Percentiles rank a stretch among this genome's conserved stretches.
These are phyloP conservation scores for Sporothrix inflata DNA, from an alignment of 2,329 filamentous ascomycete genomes.

Conservation along the genomic window DNA sequence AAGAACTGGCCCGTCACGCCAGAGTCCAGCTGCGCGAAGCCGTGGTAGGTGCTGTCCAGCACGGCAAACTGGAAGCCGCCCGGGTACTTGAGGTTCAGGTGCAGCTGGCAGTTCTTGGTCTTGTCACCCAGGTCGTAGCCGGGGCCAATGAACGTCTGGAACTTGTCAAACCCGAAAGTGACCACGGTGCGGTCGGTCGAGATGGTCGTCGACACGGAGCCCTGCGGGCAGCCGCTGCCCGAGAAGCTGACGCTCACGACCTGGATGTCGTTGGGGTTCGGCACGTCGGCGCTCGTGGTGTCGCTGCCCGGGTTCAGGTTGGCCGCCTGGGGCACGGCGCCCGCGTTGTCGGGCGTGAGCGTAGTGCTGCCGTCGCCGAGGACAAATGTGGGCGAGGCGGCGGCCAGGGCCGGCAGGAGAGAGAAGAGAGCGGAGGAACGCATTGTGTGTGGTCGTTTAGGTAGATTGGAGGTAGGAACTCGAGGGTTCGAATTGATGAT, in stretches of 20 bases:
- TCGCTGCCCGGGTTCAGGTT: constrained; percentile 33
- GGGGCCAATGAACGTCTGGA: constrained; percentile 54
- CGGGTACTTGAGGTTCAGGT: constrained; percentile 51
- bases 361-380: constrained; percentile 35
- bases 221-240: constrained; percentile 51
- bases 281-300: constrained; percentile 39
- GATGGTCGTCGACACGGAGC: constrained; percentile 43
- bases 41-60: constrained; percentile 54
- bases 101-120: constrained; percentile 54
- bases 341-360: not conserved
- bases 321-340: not conserved
- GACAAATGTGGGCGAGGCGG: constrained; percentile 41
- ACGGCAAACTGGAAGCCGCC: constrained; percentile 53
- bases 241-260: constrained; percentile 47
- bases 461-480: not conserved
- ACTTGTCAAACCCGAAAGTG: constrained; percentile 52
- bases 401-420: constrained; percentile 42
- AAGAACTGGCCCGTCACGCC: constrained; percentile 51
- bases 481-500: not conserved
- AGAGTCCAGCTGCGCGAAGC: constrained; percentile 51
- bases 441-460: constrained; percentile 37
- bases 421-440: constrained; percentile 41
- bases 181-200: constrained; percentile 47
- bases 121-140: constrained; percentile 43
- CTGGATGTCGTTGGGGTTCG: constrained; percentile 48